phyloP scores from a whole-genome alignment of 83 land plant species.

The Thuja plicata region DNA sequence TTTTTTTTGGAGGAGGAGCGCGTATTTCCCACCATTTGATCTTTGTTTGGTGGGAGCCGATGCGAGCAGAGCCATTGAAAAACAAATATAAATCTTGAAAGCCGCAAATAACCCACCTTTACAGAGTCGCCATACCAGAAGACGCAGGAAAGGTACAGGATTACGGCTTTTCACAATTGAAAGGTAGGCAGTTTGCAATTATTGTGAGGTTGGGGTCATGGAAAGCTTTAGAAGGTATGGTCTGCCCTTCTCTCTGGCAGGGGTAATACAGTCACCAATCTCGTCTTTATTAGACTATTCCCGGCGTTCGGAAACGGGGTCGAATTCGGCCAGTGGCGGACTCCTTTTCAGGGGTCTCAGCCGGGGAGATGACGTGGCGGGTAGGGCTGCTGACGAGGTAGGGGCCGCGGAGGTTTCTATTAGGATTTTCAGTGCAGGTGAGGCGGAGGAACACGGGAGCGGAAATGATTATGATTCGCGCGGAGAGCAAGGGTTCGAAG shows the following conservation, averaged over 20 bases:
- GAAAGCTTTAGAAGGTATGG: background rate
- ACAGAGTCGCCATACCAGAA: background rate
- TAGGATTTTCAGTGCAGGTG: constrained; percentile 14
- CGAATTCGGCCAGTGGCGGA: background rate
- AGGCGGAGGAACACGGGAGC: background rate
- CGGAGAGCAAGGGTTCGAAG: background rate
- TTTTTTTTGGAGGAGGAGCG: background rate
- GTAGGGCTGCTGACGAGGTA: background rate
- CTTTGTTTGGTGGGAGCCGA: background rate
- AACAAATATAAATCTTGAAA: background rate
- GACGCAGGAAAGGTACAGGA: background rate
- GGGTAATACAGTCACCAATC: background rate
- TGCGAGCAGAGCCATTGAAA: background rate
- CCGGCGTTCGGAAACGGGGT: background rate
- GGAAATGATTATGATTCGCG: background rate
- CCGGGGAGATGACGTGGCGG: background rate
- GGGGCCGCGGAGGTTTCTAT: background rate
- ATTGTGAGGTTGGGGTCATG: background rate
- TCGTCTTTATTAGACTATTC: background rate
- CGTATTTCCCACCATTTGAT: background rate
- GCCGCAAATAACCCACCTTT: background rate
- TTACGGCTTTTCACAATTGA: background rate
- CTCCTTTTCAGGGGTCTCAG: background rate
- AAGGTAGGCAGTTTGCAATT: background rate
- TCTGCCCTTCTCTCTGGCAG: background rate